These are phyloP conservation scores for Iberis amara DNA, from an alignment of 441 rosid species.

Conservation along the genomic window DNA sequence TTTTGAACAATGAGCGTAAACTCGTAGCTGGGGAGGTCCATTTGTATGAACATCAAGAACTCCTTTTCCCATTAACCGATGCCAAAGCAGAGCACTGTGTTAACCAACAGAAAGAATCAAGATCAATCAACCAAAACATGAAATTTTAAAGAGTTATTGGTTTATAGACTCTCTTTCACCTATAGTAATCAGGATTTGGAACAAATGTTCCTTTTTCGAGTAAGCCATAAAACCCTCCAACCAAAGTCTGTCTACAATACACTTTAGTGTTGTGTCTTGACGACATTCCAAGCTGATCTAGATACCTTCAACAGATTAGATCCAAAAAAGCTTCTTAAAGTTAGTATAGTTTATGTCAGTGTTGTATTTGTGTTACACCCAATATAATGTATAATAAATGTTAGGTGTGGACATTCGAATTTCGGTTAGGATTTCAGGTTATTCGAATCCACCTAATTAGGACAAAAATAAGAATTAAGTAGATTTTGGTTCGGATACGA, in stretches of 20 bases:
- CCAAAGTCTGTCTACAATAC: conserved; percentile 84
- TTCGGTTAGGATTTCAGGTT: too few relatives aligned
- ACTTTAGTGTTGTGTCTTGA: conserved; percentile 74
- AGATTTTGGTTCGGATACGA: too few relatives aligned
- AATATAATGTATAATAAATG: too few relatives aligned
- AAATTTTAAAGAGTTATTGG: not conserved
- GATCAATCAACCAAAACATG: not conserved
- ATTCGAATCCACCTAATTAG: too few relatives aligned
- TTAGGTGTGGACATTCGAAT: too few relatives aligned
- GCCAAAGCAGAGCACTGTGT: conserved; percentile 90
- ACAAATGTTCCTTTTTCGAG: conserved; percentile 53
- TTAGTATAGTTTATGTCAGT: too few relatives aligned
- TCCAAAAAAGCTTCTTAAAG: not conserved
- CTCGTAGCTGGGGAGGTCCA: conserved; percentile 59
- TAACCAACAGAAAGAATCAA: not conserved
- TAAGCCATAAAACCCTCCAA: conserved; percentile 86
- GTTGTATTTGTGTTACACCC: too few relatives aligned
- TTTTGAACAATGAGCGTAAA: conserved; percentile 85
- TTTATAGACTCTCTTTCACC: conserved; percentile 43
- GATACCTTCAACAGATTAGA: conserved; percentile 47
- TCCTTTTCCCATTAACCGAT: conserved; percentile 85
- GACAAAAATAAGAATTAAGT: too few relatives aligned
- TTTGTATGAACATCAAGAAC: conserved; percentile 53
- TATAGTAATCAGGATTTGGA: conserved; percentile 96
- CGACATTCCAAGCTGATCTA: conserved; percentile 97